A percentile compares a stretch with the other conserved stretches of the same genome.
Conservation (phyloP, 2,329 filamentous ascomycete genomes). For the Didymella exigua region DNA sequence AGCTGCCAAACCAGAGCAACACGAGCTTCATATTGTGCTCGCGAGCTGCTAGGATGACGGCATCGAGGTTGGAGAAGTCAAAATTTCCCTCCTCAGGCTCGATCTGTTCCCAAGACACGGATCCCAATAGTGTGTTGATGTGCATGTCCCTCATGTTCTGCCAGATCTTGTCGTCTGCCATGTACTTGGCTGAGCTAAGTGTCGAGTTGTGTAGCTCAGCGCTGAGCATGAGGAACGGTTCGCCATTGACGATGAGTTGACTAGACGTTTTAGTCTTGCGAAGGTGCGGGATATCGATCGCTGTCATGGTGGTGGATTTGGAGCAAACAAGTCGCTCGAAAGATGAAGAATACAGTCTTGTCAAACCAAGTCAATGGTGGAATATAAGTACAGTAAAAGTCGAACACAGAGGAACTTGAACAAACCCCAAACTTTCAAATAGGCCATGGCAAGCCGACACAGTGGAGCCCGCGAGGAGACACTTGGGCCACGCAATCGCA, state of each 20-base stretch:
- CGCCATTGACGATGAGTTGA: conserved; percentile 53
- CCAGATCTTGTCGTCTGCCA: conserved; percentile 51
- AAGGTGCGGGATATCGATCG: conserved; percentile 29
- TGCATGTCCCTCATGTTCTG: conserved; percentile 50
- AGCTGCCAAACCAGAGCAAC: conserved; percentile 56
- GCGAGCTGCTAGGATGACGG: conserved; percentile 48
- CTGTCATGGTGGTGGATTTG: conserved; percentile 4
- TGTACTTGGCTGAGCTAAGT: conserved; percentile 53
- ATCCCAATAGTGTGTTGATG: conserved; percentile 55
- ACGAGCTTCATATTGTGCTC: conserved; percentile 49
- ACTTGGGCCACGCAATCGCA: background rate
- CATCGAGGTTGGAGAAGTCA: conserved; percentile 51
- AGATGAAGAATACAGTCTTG: background rate
- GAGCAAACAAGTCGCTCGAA: background rate
- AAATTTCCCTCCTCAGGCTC: conserved; percentile 54
- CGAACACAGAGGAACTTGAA: background rate
- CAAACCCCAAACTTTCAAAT: background rate
- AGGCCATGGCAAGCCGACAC: background rate
- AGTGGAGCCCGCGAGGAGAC: background rate
- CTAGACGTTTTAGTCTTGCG: conserved; percentile 28
- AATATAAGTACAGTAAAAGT: too few relatives aligned
- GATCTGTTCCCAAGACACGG: conserved; percentile 55
- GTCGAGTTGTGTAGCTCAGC: conserved; percentile 58
- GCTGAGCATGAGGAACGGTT: conserved; percentile 54
- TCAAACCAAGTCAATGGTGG: too few relatives aligned